Evolutionary conservation across 2,329 filamentous ascomycete genomes (phyloP).

Genomic region (Diaporthe citrichinensis): DNA sequence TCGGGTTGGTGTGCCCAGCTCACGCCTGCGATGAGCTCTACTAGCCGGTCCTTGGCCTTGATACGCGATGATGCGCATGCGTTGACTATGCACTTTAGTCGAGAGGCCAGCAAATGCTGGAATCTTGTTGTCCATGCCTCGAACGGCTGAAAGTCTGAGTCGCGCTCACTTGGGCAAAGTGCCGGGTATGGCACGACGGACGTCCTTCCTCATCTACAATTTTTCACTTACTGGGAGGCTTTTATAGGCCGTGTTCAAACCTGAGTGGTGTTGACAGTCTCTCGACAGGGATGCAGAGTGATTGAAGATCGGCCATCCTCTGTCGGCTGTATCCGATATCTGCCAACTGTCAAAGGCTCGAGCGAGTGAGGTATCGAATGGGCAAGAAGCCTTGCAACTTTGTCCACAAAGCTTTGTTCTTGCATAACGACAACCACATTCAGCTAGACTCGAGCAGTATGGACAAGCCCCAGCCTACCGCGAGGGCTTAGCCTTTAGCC

Average conservation of each 20-base stretch:
- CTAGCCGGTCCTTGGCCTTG: background rate
- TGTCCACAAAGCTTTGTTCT: background rate
- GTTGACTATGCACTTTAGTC: too few relatives aligned
- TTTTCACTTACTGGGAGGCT: background rate
- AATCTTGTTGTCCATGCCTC: background rate
- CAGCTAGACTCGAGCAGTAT: slow-evolving; percentile 2
- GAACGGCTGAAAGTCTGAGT: background rate
- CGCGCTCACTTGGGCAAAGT: background rate
- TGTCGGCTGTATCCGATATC: background rate
- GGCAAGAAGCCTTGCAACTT: background rate
- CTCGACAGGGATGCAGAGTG: background rate
- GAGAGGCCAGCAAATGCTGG: background rate
- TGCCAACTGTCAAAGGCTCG: background rate
- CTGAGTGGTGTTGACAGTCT: background rate
- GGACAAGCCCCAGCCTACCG: slow-evolving; percentile 18
- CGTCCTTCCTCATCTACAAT: too few relatives aligned
- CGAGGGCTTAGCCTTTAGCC: background rate
- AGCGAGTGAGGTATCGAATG: background rate
- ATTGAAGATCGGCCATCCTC: background rate
- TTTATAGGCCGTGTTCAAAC: background rate
- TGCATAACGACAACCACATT: slow-evolving; percentile 13
- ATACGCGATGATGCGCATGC: background rate
- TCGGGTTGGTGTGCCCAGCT: background rate
- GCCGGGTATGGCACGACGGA: background rate
- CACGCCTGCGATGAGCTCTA: background rate